Base-by-base conservation (phyloP, 2,329 filamentous ascomycete species). In the Fusarium zealandicum region DNA sequence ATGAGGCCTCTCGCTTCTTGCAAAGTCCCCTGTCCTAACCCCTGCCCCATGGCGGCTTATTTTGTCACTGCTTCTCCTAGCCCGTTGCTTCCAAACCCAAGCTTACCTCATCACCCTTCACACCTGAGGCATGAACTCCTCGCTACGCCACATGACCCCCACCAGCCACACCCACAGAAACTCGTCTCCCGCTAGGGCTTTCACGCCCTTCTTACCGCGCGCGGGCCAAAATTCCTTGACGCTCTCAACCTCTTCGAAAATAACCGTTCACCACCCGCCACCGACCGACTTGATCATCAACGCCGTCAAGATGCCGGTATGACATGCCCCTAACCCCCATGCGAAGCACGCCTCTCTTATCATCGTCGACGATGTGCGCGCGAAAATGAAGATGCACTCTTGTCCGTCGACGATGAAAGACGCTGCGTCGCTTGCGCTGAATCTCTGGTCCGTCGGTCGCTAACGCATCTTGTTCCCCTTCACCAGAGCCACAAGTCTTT, bases 401-500 rank as follows among this genome's bases (percentile, higher is more conserved):
- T 27, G n/a, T 3, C 27, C 51, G 43, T 52, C 47, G 46, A 39
- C 51, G 51, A 48, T 45, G 44, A 36, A 54, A 32, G 20, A 55
- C 45, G 58, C 28, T 10, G 45, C 16, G 11, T 17, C 22, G 33
- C 14, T n/a, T 50, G 44, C 46, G 43, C 41, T 32, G 16, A 33
- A 28, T 61, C 35, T 27, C 32, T 36, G n/a, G 38, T 50, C 38
- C 42, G 18, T 39, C 20, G 57, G 59, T 61, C 36, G 60, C 71
- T 73, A 64, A 73, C 57, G 17, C 49, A 44, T 49, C 35, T 32
- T 42, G 35, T 47, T 30, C 59, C 59, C 35, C 25, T 22, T n/a
- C n/a, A 48, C 28, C 79, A 98, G 93, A 93, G 90, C 89, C 92
- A 99, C 86, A 99, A 99, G 90, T 91, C 93, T 79, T 99, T 99